Evolutionary conservation across 768 basidiomycete species (phyloP).

Genomic region (Macrocybe gigantea): DNA sequence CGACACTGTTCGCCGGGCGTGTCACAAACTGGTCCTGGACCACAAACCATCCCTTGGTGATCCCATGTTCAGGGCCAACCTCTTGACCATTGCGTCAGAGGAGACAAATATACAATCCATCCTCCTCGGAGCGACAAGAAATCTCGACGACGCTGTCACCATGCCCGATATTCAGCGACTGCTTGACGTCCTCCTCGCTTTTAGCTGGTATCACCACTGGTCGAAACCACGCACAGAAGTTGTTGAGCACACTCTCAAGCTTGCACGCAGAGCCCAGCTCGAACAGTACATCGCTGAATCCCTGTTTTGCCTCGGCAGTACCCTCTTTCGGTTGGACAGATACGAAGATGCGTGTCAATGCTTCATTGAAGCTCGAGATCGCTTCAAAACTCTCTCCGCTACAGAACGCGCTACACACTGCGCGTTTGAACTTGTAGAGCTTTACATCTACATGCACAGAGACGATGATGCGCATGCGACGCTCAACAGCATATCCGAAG

Average conservation of each 20-base stretch:
- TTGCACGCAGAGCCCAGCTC: neutral
- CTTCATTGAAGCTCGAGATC: too few species aligned
- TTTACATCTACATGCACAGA: too few species aligned
- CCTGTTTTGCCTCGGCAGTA: neutral
- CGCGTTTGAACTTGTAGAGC: too few species aligned
- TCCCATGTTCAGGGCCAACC: neutral
- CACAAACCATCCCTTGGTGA: slow-evolving; percentile 8
- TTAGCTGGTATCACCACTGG: neutral
- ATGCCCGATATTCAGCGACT: neutral
- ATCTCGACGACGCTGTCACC: too few species aligned
- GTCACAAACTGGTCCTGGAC: slow-evolving; percentile 7
- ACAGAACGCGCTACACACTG: too few species aligned
- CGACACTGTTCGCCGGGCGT: slow-evolving; percentile 7
- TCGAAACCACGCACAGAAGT: neutral
- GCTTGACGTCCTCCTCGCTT: neutral
- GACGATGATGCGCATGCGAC: too few species aligned
- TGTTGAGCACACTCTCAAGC: neutral
- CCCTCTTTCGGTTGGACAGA: too few species aligned
- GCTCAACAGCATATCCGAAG: too few species aligned
- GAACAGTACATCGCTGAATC: neutral
- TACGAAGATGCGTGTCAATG: too few species aligned
- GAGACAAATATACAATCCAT: neutral
- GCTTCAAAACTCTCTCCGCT: too few species aligned
- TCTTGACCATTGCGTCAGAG: neutral
- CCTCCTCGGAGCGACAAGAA: slow-evolving; percentile 4